Percentiles rank a stretch among this genome's conserved stretches.
Conservation (phyloP, 1,284 basidiomycete genomes). For the Rhodotorula glutinis region DNA sequence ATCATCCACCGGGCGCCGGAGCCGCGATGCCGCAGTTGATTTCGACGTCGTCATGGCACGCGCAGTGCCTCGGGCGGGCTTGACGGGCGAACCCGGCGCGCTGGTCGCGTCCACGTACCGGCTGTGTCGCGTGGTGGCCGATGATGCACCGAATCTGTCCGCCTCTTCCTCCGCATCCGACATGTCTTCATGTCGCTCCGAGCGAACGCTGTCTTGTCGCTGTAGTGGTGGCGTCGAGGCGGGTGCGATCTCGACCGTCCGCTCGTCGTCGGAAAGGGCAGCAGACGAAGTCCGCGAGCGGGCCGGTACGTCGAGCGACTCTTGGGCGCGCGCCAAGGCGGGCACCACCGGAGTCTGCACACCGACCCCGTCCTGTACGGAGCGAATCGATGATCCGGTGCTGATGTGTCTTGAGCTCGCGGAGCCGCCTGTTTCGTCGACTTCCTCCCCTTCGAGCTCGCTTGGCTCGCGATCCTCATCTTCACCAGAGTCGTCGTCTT, state of each 20-base stretch:
- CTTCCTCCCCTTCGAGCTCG: not conserved
- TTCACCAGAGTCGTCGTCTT: conserved; percentile 34
- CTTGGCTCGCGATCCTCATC: conserved; percentile 15
- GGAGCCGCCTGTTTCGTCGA: not conserved
- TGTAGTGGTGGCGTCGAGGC: not conserved
- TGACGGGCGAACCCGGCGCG: conserved; percentile 31
- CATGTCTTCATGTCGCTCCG: not conserved
- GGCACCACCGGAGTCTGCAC: too few species aligned
- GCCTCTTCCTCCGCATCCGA: not conserved
- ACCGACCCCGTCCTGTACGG: not conserved
- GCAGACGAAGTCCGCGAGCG: conserved; percentile 21
- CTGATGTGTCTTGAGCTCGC: too few species aligned
- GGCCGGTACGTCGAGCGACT: not conserved
- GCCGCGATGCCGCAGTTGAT: not conserved
- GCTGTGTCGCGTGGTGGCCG: not conserved
- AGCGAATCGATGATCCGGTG: not conserved
- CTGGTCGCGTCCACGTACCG: conserved; percentile 24
- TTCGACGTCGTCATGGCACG: conserved; percentile 37
- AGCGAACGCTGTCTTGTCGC: not conserved
- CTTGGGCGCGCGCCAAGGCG: not conserved
- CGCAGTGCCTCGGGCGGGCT: conserved; percentile 11
- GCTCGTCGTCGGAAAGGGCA: conserved; percentile 19
- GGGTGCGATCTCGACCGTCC: not conserved
- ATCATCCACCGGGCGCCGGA: not conserved
- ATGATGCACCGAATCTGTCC: not conserved